These are phyloP conservation scores for Apiospora hydei DNA, from an alignment of 2,329 filamentous ascomycete genomes.

Conservation along the genomic window DNA sequence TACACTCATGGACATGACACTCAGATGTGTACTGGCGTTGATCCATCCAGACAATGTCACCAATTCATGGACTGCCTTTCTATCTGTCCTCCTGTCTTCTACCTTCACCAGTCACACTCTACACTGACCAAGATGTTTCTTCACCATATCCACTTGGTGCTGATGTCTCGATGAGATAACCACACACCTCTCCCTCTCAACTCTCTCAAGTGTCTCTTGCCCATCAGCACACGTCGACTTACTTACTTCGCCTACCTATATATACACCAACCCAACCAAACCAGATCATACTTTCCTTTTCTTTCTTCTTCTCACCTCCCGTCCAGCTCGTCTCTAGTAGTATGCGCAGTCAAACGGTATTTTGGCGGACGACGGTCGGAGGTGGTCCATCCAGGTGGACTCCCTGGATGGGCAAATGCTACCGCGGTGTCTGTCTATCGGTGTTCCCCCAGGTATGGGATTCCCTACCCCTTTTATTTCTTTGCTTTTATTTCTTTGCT, in stretches of 20 bases:
- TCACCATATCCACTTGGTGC: not conserved
- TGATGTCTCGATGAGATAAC: not conserved
- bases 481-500: too few species aligned
- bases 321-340: not conserved
- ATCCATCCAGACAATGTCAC: too few species aligned
- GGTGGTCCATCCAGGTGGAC: not conserved
- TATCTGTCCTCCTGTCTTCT: not conserved
- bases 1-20: too few species aligned
- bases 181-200: not conserved
- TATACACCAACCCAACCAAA: not conserved
- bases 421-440: not conserved
- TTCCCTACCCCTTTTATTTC: not conserved
- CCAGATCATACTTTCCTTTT: constrained; percentile 2
- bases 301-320: not conserved
- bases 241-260: not conserved
- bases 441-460: not conserved
- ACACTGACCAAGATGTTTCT: not conserved
- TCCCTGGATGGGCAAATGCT: not conserved
- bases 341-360: not conserved
- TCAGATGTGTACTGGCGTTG: too few species aligned
- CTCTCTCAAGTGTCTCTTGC: not conserved
- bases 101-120: not conserved
- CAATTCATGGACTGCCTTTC: too few species aligned
- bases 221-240: not conserved
- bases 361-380: not conserved